Conservation (phyloP, 1,284 basidiomycete genomes). For the Leccinum subrobustum region DNA sequence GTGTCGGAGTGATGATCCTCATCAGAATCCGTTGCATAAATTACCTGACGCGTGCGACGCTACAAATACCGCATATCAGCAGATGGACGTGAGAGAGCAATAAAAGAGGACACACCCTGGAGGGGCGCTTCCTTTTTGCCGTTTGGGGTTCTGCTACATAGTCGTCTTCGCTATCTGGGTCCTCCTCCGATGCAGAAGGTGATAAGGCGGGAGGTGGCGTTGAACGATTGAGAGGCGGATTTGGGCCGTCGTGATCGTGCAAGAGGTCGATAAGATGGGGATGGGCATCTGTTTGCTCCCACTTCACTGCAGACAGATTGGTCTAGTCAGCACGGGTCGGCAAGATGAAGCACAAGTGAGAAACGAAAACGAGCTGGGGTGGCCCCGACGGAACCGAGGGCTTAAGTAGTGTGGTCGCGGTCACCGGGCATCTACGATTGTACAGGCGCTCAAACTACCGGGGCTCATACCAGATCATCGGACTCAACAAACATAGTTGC, state of each 20-base stretch:
- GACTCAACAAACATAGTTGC: slow-evolving; percentile 38
- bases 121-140: slow-evolving; percentile 27
- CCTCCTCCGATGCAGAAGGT: slow-evolving; percentile 50
- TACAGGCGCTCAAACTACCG: slow-evolving; percentile 32
- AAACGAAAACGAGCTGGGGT: slow-evolving; percentile 3
- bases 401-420: slow-evolving; percentile 16
- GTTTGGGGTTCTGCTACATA: slow-evolving; percentile 52
- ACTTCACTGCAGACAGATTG: slow-evolving; percentile 52
- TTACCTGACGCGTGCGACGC: slow-evolving; percentile 40
- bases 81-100: slow-evolving; percentile 7
- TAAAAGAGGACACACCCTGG: slow-evolving; percentile 45
- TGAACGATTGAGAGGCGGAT: slow-evolving; percentile 14
- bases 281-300: slow-evolving; percentile 62
- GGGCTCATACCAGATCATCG: slow-evolving; percentile 36
- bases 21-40: slow-evolving; percentile 46
- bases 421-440: slow-evolving; percentile 23
- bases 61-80: slow-evolving; percentile 24
- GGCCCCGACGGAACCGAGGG: slow-evolving; percentile 2
- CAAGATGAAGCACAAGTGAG: slow-evolving; percentile 13
- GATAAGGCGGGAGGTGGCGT: slow-evolving; percentile 33
- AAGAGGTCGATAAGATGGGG: slow-evolving; percentile 38
- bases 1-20: slow-evolving; percentile 33
- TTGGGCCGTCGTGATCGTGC: slow-evolving; percentile 25
- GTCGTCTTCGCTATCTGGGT: slow-evolving; percentile 64
- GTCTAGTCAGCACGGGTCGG: slow-evolving; percentile 27